phyloP scores from a whole-genome alignment of 139 green algal genomes.

The Closterium sp. region DNA sequence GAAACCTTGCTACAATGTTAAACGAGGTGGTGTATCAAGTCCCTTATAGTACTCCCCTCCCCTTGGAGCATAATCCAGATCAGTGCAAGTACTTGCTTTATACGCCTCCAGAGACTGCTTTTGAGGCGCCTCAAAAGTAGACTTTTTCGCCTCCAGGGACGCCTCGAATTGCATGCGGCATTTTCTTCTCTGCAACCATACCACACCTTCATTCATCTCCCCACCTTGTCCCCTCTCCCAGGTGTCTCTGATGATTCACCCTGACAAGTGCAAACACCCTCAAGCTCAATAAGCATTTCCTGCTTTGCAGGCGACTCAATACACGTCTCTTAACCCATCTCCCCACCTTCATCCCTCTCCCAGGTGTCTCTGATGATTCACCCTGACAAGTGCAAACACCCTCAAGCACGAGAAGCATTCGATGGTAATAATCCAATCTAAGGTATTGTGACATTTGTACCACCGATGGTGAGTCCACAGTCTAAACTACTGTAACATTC shows the following conservation, averaged over 20 bases:
- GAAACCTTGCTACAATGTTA: too few species aligned
- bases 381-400: slow-evolving; percentile 77
- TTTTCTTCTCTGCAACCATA: not conserved
- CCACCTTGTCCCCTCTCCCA: not conserved
- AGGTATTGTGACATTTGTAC: too few species aligned
- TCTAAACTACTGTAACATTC: not conserved
- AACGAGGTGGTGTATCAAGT: too few species aligned
- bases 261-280: not conserved
- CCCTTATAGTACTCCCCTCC: too few species aligned
- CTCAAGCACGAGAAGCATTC: slow-evolving; percentile 73
- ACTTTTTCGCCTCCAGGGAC: too few species aligned
- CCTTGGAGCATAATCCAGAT: too few species aligned
- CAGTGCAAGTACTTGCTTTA: too few species aligned
- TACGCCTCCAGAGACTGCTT: too few species aligned
- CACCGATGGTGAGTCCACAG: too few species aligned
- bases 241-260: not conserved
- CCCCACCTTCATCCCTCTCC: not conserved
- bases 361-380: slow-evolving; percentile 70
- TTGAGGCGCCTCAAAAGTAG: too few species aligned
- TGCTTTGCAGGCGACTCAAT: too few species aligned
- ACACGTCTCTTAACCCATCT: not conserved
- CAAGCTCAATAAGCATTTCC: not conserved
- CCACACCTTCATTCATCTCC: not conserved
- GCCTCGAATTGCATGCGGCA: too few species aligned
- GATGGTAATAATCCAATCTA: slow-evolving; percentile 59